Percentiles rank a stretch among this genome's conserved stretches.
phyloP scores from a whole-genome alignment of 805 yeast species.

The Candida adriatica region DNA sequence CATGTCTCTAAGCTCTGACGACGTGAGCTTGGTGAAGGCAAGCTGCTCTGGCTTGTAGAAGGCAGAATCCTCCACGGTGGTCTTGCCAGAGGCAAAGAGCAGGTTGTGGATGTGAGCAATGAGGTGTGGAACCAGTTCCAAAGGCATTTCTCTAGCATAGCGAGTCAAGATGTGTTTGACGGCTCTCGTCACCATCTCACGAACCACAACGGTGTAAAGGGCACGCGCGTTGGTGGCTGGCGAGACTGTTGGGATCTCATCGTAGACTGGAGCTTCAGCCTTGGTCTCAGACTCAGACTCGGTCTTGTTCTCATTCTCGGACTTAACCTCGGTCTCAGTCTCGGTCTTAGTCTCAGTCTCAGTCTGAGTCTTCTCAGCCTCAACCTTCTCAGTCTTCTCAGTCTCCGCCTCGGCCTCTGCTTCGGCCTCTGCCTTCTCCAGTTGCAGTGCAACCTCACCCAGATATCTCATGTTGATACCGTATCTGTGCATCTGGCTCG shows the following conservation, averaged over 20 bases:
- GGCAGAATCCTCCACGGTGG: slow-evolving; percentile 35
- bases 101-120: slow-evolving; percentile 69
- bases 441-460: slow-evolving; percentile 47
- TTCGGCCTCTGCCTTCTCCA: slow-evolving; percentile 24
- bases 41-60: slow-evolving; percentile 37
- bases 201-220: slow-evolving; percentile 13
- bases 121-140: slow-evolving; percentile 48
- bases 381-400: slow-evolving; percentile 10
- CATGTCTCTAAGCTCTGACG: slow-evolving; percentile 35
- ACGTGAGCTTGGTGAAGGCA: slow-evolving; percentile 39
- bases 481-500: slow-evolving; percentile 58
- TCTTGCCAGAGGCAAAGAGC: slow-evolving; percentile 48
- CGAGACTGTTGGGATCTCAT: neutral
- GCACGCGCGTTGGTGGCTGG: slow-evolving; percentile 2
- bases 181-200: slow-evolving; percentile 76
- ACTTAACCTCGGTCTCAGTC: slow-evolving; percentile 3
- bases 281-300: slow-evolving; percentile 23
- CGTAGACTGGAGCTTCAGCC: slow-evolving; percentile 4
- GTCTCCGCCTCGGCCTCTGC: slow-evolving; percentile 16
- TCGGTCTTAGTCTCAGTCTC: neutral
- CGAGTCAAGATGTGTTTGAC: slow-evolving; percentile 66
- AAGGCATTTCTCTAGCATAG: slow-evolving; percentile 39
- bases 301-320: slow-evolving; percentile 17
- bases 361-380: slow-evolving; percentile 14
- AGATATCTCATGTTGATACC: slow-evolving; percentile 91